These are phyloP conservation scores for Mucuna pruriens DNA, from an alignment of 306 rosid species.

Conservation along the genomic window DNA sequence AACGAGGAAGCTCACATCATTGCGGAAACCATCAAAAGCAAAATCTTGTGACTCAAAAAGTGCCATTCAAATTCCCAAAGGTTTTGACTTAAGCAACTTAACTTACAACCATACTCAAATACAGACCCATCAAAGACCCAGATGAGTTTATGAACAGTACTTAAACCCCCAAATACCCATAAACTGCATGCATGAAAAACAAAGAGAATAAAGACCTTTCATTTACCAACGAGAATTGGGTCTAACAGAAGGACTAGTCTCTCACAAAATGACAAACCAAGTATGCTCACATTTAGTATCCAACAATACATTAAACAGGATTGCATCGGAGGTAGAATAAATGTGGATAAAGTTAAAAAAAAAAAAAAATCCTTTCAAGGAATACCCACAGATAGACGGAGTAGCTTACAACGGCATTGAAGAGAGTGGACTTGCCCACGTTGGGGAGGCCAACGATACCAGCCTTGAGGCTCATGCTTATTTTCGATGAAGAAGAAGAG, in stretches of 20 bases:
- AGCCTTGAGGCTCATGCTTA: conserved; percentile 93
- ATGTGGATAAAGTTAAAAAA: no score
- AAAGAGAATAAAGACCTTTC: not conserved
- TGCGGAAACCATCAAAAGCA: no score
- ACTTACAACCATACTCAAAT: not conserved
- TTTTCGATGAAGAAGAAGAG: conserved; percentile 67
- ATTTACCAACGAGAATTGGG: not conserved
- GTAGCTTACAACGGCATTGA: conserved; percentile 87
- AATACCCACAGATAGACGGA: not conserved
- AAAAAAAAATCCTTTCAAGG: not conserved
- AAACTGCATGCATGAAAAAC: not conserved
- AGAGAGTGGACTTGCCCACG: conserved; percentile 96
- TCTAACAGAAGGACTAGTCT: not conserved
- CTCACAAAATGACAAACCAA: not conserved
- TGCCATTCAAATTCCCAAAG: not conserved
- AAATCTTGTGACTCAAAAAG: not conserved
- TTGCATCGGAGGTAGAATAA: no score
- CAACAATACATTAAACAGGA: no score
- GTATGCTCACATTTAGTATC: not conserved
- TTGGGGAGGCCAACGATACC: conserved; percentile 99
- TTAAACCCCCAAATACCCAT: not conserved
- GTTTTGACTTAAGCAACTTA: not conserved
- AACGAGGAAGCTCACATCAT: no score
- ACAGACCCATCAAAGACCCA: not conserved
- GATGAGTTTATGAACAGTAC: not conserved